A percentile compares a stretch with the other conserved stretches of the same genome.
Conservation (phyloP, 257 asterid genomes). For the Agastache rugosa region DNA sequence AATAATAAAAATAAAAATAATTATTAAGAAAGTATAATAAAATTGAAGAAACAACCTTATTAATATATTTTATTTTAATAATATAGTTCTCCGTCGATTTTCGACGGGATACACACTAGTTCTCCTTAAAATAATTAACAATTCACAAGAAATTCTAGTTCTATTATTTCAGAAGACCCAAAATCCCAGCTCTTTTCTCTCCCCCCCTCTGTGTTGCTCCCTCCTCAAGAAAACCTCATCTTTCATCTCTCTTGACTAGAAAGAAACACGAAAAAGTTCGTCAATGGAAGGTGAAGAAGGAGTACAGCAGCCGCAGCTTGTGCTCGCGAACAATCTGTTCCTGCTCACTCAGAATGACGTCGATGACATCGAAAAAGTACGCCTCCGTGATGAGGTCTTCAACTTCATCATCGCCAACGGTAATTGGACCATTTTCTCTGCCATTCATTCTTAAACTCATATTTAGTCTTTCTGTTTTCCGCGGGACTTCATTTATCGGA, state of each 20-base stretch:
- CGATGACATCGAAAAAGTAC: conserved; percentile 85
- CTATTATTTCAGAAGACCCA: background rate
- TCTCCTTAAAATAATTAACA: too few relatives aligned
- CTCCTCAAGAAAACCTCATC: conserved; percentile 41
- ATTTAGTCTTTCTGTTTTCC: background rate
- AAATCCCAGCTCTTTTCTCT: background rate
- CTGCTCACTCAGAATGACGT: conserved; percentile 77
- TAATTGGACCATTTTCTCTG: conserved; percentile 33
- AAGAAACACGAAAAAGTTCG: background rate
- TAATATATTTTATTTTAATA: too few relatives aligned
- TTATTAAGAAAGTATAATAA: too few relatives aligned
- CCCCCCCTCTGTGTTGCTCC: conserved; percentile 31
- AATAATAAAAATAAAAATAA: too few relatives aligned
- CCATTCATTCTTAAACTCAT: background rate
- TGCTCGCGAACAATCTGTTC: conserved; percentile 78
- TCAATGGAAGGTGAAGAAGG: conserved; percentile 84
- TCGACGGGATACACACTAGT: too few relatives aligned
- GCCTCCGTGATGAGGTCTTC: conserved; percentile 90
- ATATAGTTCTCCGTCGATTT: too few relatives aligned
- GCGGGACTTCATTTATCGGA: background rate
- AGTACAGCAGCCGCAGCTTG: conserved; percentile 80
- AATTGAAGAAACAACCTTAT: too few relatives aligned
- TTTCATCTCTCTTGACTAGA: background rate
- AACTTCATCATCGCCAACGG: conserved; percentile 73
- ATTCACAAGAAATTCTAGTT: too few relatives aligned